Percentiles rank a stretch among this genome's conserved stretches.
Conservation (phyloP, 116 monocot species). For the Iris pallida region DNA sequence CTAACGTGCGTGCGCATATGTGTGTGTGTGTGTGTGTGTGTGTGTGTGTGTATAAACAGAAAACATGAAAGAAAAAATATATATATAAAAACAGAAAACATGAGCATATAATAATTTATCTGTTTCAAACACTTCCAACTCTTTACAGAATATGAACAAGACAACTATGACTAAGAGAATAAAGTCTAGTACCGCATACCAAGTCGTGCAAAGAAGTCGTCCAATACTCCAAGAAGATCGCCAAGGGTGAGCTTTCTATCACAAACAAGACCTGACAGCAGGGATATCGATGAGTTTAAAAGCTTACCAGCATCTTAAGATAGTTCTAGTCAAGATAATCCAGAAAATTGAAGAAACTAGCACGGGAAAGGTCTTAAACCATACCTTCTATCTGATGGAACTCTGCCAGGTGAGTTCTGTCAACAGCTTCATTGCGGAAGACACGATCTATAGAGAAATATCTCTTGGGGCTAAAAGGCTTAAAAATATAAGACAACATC, state of each 20-base stretch:
- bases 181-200: constrained; percentile 32
- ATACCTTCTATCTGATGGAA: constrained; percentile 98
- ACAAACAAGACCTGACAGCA: constrained; percentile 70
- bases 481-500: constrained; percentile 22
- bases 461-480: constrained; percentile 72
- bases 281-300: constrained; percentile 1
- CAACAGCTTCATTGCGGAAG: constrained; percentile 98
- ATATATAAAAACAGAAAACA: too few relatives aligned
- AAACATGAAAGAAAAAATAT: too few relatives aligned
- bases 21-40: too few relatives aligned
- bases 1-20: too few relatives aligned
- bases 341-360: not conserved
- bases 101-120: too few relatives aligned
- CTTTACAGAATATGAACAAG: too few relatives aligned
- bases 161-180: too few relatives aligned
- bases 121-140: too few relatives aligned
- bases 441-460: constrained; percentile 98
- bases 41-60: too few relatives aligned
- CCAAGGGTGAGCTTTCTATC: constrained; percentile 90
- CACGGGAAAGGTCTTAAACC: not conserved
- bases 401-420: constrained; percentile 96
- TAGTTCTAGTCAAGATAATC: not conserved
- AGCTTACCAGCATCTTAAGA: not conserved
- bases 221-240: constrained; percentile 90
- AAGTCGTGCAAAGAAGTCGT: constrained; percentile 86